These are phyloP conservation scores for Lagenidium sp. DNA, from an alignment of 352 stramenopile species.

Conservation along the genomic window DNA sequence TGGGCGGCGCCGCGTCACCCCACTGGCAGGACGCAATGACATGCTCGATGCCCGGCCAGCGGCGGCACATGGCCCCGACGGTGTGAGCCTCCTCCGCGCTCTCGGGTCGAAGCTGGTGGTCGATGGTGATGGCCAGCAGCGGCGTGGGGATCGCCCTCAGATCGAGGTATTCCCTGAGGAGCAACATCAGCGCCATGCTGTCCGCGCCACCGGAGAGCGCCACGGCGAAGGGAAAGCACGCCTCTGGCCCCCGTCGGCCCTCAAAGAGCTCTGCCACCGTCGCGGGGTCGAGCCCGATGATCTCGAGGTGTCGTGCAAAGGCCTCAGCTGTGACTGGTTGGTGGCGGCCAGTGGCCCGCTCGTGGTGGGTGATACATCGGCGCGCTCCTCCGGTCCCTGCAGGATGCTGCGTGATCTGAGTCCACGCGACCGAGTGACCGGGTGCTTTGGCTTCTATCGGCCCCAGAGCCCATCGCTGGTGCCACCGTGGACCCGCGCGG, in stretches of 20 bases:
- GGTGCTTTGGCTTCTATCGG: no score
- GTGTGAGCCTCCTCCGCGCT: conserved; percentile 49
- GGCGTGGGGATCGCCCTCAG: conserved; percentile 36
- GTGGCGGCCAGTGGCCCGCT: no score
- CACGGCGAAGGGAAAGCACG: conserved; percentile 47
- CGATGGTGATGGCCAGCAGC: conserved; percentile 72
- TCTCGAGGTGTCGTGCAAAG: neutral
- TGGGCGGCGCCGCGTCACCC: conserved; percentile 20
- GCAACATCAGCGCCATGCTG: conserved; percentile 72
- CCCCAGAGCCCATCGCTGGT: no score
- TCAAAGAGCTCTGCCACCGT: neutral
- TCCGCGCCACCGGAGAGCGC: conserved; percentile 70
- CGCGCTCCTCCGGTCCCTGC: no score
- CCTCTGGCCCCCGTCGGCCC: neutral
- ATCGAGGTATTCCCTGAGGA: conserved; percentile 56
- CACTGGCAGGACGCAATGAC: conserved; percentile 48
- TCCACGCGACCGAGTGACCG: no score
- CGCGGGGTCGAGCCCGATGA: neutral
- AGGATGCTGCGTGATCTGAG: conserved; percentile 6
- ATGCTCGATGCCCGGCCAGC: conserved; percentile 36
- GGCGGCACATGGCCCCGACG: conserved; percentile 32
- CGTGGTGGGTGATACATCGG: no score
- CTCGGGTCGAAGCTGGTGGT: conserved; percentile 59
- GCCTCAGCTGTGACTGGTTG: neutral
- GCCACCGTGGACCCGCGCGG: no score